These are phyloP conservation scores for Ceratobasidium sp. DNA, from an alignment of 1,284 basidiomycete species.

Conservation along the genomic window DNA sequence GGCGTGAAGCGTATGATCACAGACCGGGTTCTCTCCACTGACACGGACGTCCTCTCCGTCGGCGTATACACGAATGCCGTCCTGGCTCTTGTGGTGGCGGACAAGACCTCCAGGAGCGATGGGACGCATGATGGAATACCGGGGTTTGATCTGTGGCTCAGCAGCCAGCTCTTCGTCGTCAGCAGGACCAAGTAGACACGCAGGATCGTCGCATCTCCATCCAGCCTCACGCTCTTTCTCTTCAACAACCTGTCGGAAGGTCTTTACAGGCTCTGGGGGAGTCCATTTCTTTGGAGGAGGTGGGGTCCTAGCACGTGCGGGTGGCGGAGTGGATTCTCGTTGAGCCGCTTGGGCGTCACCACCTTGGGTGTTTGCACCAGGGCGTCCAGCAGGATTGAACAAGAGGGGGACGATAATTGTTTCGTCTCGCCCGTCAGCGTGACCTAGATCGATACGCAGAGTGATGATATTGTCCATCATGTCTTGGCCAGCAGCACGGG, in stretches of 20 bases:
- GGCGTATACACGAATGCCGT: conserved; percentile 31
- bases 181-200: conserved; percentile 28
- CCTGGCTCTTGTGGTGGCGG: conserved; percentile 2
- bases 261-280: conserved; percentile 27
- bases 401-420: conserved; percentile 35
- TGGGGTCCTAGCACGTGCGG: background rate
- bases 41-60: conserved; percentile 31
- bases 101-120: background rate
- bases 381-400: conserved; percentile 14
- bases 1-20: conserved; percentile 16
- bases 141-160: conserved; percentile 10
- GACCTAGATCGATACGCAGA: conserved; percentile 31
- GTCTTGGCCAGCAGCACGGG: background rate
- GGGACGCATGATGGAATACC: conserved; percentile 30
- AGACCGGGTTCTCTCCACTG: conserved; percentile 34
- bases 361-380: background rate
- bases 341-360: background rate
- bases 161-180: conserved; percentile 26
- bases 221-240: conserved; percentile 34
- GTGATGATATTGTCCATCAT: conserved; percentile 32
- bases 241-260: conserved; percentile 31
- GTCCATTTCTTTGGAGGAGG: conserved; percentile 26
- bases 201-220: conserved; percentile 35
- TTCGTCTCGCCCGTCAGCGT: conserved; percentile 27
- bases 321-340: background rate